phyloP scores from a whole-genome alignment of 768 basidiomycete genomes.

The Mrakia hoshinonis region DNA sequence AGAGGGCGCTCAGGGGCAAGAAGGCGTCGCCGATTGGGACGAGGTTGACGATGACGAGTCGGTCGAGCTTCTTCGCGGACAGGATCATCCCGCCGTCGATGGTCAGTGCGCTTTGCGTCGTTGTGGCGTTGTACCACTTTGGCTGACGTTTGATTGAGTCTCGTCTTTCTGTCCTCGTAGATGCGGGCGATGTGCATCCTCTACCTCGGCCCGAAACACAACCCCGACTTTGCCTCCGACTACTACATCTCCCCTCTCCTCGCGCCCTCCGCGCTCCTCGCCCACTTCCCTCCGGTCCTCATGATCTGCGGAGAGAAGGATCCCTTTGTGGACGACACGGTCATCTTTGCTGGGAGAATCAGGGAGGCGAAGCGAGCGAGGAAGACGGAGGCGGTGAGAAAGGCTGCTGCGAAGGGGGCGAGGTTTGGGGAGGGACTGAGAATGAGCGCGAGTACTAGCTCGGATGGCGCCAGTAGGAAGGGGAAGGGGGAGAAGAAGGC shows the following conservation, averaged over 20 bases:
- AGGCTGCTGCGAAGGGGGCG: conserved; percentile 43
- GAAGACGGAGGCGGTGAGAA: conserved; percentile 60
- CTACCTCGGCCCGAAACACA: conserved; percentile 86
- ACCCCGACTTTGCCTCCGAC: conserved; percentile 89
- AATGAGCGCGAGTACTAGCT: conserved; percentile 45
- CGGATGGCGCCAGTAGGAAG: conserved; percentile 18
- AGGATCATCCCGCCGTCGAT: conserved; percentile 89
- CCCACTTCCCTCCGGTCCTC: conserved; percentile 85
- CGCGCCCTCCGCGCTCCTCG: conserved; percentile 69
- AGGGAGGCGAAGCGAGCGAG: conserved; percentile 85
- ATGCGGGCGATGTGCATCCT: conserved; percentile 99
- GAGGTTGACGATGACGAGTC: conserved; percentile 85
- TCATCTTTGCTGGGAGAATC: conserved; percentile 76
- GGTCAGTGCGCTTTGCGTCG: conserved; percentile 50
- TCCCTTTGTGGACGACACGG: conserved; percentile 93
- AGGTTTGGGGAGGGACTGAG: conserved; percentile 53
- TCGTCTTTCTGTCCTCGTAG: conserved; percentile 43
- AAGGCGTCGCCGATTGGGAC: conserved; percentile 61
- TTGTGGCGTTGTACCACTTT: background rate
- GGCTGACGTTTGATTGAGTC: background rate
- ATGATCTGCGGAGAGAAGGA: conserved; percentile 87
- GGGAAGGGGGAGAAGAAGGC: conserved; percentile 26
- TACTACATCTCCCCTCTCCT: conserved; percentile 94
- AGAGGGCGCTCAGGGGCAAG: conserved; percentile 41
- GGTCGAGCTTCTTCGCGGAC: conserved; percentile 88